Base-by-base conservation (phyloP, 2,329 filamentous ascomycete species). In the Colletotrichum simmondsii region DNA sequence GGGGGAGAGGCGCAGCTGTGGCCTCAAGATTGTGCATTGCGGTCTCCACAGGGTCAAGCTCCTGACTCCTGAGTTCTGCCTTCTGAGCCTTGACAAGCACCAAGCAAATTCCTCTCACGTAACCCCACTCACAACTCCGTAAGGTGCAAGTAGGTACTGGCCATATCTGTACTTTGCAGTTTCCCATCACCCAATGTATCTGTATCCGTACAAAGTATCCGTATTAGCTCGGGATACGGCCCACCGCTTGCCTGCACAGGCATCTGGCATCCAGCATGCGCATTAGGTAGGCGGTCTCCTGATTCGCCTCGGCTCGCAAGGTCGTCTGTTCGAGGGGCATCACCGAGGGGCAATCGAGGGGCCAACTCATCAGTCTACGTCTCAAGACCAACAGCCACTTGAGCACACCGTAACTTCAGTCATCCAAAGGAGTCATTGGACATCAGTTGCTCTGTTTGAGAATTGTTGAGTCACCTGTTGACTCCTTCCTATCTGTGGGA, bases 261-360 rank as follows among this genome's bases (percentile, higher is more conserved):
- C 26, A 62, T 49, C 16, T 19, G 26, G 8, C 30, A 5, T 52
- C n/a, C 22, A 46, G 19, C 35, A 46, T 61, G 42, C 56, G 26
- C 6, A 71, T 30, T 32, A 61, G 57, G 68, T 49, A 68, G 53
- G 65, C 65, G 65, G 69, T 72, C 58, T 68, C 58, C 65, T 57
- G 52, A 58, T 57, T 59, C 69, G 64, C 65, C 57, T 72, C 49
- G 58, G 65, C 53, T 32, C 32, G 19, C 64, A 35, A 30, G 26
- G 5, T 30, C 28, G 7, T 37, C 32, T 53, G 30, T 35, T 63
- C 28, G 58, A 72, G 65, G 57, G 35, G 57, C 64, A 71, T 28
- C 22, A 32, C 24, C 42, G 42, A 66, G 26, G 54, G 56, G 56
- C 46, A 71, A 56, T 35, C 68, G n/a, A 56, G 63, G 42, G 42